A percentile compares a stretch with the other conserved stretches of the same genome.
phyloP scores from a whole-genome alignment of 1,139 yeast genomes.

The Kluyveromyces sp. region DNA sequence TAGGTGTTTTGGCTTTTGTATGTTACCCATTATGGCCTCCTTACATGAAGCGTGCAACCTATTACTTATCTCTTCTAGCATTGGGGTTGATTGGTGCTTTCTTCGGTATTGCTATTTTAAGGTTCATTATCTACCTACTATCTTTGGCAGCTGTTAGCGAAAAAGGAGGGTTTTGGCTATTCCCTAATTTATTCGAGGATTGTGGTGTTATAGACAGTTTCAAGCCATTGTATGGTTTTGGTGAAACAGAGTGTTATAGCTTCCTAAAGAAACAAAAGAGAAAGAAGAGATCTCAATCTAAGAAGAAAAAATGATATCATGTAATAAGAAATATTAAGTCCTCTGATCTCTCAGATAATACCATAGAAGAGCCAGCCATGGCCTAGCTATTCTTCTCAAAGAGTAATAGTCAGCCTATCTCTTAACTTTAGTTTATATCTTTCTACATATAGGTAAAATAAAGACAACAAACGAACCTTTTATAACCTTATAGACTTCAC shows the following conservation, averaged over 20 bases:
- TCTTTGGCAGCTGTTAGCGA: conserved; percentile 44
- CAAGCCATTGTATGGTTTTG: conserved; percentile 84
- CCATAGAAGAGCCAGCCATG: neutral
- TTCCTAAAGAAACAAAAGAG: conserved; percentile 30
- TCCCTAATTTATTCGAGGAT: conserved; percentile 93
- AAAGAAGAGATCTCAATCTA: conserved; percentile 25
- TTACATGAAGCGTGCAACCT: conserved; percentile 82
- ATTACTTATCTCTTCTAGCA: conserved; percentile 76
- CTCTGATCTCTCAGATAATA: neutral
- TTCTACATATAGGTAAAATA: too few species aligned
- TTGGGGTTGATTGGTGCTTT: conserved; percentile 69
- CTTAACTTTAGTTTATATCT: too few species aligned
- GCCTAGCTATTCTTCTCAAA: too few species aligned
- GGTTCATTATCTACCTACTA: conserved; percentile 63
- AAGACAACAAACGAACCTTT: too few species aligned
- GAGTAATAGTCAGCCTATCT: too few species aligned
- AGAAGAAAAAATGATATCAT: conserved; percentile 7
- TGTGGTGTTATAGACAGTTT: conserved; percentile 92
- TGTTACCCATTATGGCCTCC: conserved; percentile 96
- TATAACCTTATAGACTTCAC: too few species aligned
- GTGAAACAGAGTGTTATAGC: conserved; percentile 38
- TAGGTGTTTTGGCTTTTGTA: conserved; percentile 65
- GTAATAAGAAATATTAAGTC: neutral
- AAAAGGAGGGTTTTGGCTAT: conserved; percentile 81
- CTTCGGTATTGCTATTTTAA: conserved; percentile 69